Evolutionary conservation across 2,329 filamentous ascomycete genomes (phyloP).

Genomic region (Ophiocordyceps camponoti-leonardi): DNA sequence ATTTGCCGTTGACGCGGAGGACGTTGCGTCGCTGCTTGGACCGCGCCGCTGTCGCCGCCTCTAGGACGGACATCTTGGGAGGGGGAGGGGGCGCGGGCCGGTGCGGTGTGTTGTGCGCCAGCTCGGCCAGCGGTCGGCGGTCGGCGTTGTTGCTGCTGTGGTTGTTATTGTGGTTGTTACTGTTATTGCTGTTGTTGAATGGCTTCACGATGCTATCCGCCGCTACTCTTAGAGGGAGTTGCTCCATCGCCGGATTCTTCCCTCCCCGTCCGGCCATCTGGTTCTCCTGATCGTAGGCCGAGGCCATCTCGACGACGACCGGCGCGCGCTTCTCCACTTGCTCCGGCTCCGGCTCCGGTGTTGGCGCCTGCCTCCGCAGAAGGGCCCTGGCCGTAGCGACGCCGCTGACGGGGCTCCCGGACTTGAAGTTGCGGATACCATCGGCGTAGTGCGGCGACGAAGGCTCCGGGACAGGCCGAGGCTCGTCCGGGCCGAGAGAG

Average conservation of each 20-base stretch:
- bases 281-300: slow-evolving; percentile 69
- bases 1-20: slow-evolving; percentile 76
- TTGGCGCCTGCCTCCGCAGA: slow-evolving; percentile 21
- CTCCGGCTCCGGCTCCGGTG: background rate
- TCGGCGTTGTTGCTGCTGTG: slow-evolving; percentile 26
- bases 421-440: slow-evolving; percentile 30
- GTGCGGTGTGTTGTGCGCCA: slow-evolving; percentile 54
- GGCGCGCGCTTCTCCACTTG: background rate
- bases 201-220: too few species aligned
- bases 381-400: slow-evolving; percentile 19
- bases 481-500: slow-evolving; percentile 20
- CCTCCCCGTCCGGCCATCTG: slow-evolving; percentile 55
- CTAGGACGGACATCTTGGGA: slow-evolving; percentile 93
- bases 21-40: slow-evolving; percentile 62
- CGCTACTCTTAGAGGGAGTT: slow-evolving; percentile 26
- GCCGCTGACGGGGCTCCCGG: slow-evolving; percentile 40
- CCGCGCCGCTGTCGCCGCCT: slow-evolving; percentile 69
- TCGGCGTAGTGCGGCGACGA: slow-evolving; percentile 20
- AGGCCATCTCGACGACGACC: slow-evolving; percentile 35
- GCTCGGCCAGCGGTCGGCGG: slow-evolving; percentile 33
- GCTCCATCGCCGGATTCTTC: slow-evolving; percentile 43
- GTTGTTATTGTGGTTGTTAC: slow-evolving; percentile 23
- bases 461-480: background rate
- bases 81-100: slow-evolving; percentile 66
- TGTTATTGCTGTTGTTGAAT: too few species aligned